Evolutionary conservation across 2,329 filamentous ascomycete genomes (phyloP), one percentile per base, ranked within the genome.

Genomic region (Ophiocordyceps robertsii): DNA sequence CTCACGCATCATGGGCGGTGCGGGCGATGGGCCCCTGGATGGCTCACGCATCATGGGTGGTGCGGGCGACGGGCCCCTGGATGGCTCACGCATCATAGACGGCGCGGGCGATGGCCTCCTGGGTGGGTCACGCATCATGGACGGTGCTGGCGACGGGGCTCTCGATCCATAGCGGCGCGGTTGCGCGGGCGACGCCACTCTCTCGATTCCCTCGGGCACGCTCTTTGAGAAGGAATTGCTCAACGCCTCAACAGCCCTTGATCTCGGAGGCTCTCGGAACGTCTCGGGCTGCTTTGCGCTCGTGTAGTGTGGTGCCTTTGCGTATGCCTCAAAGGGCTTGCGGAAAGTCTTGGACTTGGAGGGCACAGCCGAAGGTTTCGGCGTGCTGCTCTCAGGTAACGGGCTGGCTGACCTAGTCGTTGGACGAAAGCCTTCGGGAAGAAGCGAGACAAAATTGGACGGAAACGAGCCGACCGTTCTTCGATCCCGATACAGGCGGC

Each of bases 401-500:
- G 76, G 75, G 52, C 76, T 80, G 42, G 68, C 69, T 29, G 74
- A 71, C 56, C 80, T 68, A 37, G 69, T 70, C 53, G 80, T 77
- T 13, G 92, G 92, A 44, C 85, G 80, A 59, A 93, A 96, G 59
- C 80, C 77, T 46, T 92, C 79, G 43, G 85, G 83, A 29, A 98
- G 73, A 6, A 98, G 75, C 59, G 93, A 78, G 57, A 98, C 92
- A 57, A 98, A 98, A 65, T 98, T 98, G 55, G 89, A 95, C 1
- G 92, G 92, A 56, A 98, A 98, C 17, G 92, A 71, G 42, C 92
- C 92, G 54, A 95, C 82, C 55, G 90, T 88, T 56, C 89, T 80
- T 61, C 84, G 82, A 64, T 98, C 92, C 53, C 92, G 79, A 57
- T 82, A 85, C 57, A 98, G 66, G 49, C 90, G 79, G 39, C 92